These are phyloP conservation scores for Ophiostoma pallidulum DNA, from an alignment of 2,329 filamentous ascomycete species.

Conservation along the genomic window DNA sequence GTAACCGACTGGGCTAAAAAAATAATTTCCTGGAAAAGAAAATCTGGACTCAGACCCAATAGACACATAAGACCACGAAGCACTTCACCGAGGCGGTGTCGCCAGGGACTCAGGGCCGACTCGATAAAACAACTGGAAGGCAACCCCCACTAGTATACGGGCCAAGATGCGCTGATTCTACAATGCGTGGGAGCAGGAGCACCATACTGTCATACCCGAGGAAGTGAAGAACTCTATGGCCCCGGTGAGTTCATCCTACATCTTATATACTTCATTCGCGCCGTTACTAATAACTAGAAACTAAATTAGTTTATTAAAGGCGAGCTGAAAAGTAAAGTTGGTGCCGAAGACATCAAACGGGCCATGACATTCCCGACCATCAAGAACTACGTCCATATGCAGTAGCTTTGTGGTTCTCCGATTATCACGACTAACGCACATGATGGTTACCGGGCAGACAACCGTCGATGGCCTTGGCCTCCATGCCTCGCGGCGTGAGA, in stretches of 20 bases:
- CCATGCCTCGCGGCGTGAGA: not conserved
- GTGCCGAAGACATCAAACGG: slow-evolving; percentile 5
- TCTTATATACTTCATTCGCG: not conserved
- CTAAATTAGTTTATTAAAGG: slow-evolving; percentile 9
- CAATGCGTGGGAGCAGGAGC: slow-evolving; percentile 7
- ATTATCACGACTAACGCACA: slow-evolving; percentile 10
- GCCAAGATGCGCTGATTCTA: slow-evolving; percentile 9
- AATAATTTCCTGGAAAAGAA: not conserved
- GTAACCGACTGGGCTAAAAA: not conserved
- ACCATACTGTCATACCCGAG: slow-evolving; percentile 1
- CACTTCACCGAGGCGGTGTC: slow-evolving; percentile 1
- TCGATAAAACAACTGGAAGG: slow-evolving; percentile 3
- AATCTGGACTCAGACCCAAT: not conserved
- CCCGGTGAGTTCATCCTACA: slow-evolving; percentile 3
- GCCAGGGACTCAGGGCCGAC: slow-evolving; percentile 5
- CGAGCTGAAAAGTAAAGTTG: slow-evolving; percentile 8
- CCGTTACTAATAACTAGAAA: not conserved
- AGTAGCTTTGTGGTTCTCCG: slow-evolving; percentile 11
- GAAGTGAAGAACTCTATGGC: slow-evolving; percentile 10
- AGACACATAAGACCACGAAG: not conserved
- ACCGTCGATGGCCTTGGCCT: slow-evolving; percentile 1
- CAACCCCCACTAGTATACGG: slow-evolving; percentile 5
- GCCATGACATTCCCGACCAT: slow-evolving; percentile 9
- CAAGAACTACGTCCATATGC: slow-evolving; percentile 9
- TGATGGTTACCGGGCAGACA: slow-evolving; percentile 3